phyloP scores from a whole-genome alignment of 164 flowering plant species.

The Vitis cinerea region DNA sequence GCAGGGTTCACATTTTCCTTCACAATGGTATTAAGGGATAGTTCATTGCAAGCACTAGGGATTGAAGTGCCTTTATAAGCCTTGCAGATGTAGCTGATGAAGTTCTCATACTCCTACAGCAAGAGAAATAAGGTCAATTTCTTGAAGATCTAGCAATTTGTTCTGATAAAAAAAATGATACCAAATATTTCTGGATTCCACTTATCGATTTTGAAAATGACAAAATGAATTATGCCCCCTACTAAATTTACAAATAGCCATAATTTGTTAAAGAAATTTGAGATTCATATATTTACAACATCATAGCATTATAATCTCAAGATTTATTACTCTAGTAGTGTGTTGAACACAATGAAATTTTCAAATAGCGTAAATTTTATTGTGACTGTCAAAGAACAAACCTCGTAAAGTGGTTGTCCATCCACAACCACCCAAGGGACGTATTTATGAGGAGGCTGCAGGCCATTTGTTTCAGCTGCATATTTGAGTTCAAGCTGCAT shows the following conservation, averaged over 20 bases:
- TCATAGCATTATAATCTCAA: not conserved
- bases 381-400: constrained; percentile 23
- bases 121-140: not conserved
- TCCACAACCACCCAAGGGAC: constrained; percentile 95
- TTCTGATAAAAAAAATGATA: no score
- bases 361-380: not conserved
- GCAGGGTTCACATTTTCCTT: constrained; percentile 9
- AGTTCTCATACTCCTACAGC: constrained; percentile 69
- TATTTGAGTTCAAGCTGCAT: constrained; percentile 80
- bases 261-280: not conserved
- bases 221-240: not conserved
- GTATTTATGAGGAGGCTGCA: constrained; percentile 78
- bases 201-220: not conserved
- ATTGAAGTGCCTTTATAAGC: constrained; percentile 66
- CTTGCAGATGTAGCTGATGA: constrained; percentile 58
- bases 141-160: not conserved
- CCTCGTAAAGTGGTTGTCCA: constrained; percentile 81
- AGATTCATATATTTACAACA: not conserved
- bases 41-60: constrained; percentile 52
- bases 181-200: not conserved
- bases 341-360: not conserved
- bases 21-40: constrained; percentile 13
- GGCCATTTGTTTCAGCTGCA: constrained; percentile 64
- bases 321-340: not conserved
- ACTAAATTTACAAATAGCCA: not conserved